phyloP scores from a whole-genome alignment of 306 rosid genomes.

The Inga laurina region DNA sequence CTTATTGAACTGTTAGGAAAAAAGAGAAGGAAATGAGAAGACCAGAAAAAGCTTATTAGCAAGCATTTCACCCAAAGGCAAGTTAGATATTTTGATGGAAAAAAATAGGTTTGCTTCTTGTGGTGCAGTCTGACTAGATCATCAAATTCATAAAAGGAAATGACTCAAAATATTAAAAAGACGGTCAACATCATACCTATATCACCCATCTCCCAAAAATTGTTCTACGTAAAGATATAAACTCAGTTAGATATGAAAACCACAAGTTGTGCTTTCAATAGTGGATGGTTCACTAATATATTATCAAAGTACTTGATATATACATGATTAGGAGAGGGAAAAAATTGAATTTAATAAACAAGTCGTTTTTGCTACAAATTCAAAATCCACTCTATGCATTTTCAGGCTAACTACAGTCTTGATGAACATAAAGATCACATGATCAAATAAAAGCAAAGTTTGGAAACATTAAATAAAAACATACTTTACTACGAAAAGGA shows the following conservation, averaged over 20 bases:
- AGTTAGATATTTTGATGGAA: no score
- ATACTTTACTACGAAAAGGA: no score
- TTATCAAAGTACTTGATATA: not conserved
- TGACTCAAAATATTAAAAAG: not conserved
- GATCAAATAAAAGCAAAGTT: no score
- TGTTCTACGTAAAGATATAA: constrained; percentile 55
- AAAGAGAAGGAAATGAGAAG: no score
- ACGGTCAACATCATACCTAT: constrained; percentile 60
- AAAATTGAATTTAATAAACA: not conserved
- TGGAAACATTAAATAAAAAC: no score
- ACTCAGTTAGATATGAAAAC: not conserved
- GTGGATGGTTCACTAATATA: constrained; percentile 6
- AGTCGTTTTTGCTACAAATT: not conserved
- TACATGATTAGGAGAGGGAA: not conserved
- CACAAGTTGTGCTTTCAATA: not conserved
- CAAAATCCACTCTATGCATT: not conserved
- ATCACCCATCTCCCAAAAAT: constrained; percentile 99
- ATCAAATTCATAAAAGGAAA: constrained; percentile 5
- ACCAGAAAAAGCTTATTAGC: no score
- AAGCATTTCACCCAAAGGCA: no score
- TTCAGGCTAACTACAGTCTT: not conserved
- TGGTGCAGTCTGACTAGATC: constrained; percentile 13
- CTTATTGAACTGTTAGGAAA: no score
- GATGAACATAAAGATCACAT: not conserved
- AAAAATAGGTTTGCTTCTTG: not conserved